Base-by-base conservation (phyloP, 192 early-diverging fungal species). In the Geranomyces michiganensis region DNA sequence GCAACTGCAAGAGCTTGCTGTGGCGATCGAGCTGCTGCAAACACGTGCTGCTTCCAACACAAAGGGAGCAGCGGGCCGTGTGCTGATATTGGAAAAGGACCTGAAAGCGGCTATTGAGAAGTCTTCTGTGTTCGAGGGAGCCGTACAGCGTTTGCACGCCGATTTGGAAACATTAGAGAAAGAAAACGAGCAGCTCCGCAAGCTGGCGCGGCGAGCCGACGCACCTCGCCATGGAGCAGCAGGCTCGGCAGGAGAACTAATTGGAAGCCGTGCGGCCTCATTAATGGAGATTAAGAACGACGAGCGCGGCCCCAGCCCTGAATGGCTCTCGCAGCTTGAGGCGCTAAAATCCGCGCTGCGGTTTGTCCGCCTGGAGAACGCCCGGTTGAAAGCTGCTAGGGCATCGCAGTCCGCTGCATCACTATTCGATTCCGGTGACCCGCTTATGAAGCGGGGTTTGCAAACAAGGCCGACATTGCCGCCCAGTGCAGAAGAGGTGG, bases 1-100 rank as follows among this genome's bases (percentile, higher is more conserved):
- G 84, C 62, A 79, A 13, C 68, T 94, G 41, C 90, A 92, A 74
- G 94, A 97, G 76, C 77, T 74, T 17, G 68, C 73, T 31, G 85
- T 94, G 59, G 90, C 90, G 74, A 85, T 93, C 4, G 91, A 92
- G 49, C 73, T 94, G 61, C 85, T 94, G n/a, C 93, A 93, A 76
- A 93, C 89, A 75, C 87, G 91, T 29, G 85, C 86, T 56, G 92
- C 81, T 4, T 90, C 89, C 27, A 86, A 83, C 22, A 88, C 90
- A 7, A 41, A 41, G 36, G 36, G 36, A 41, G 36, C 36, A 46
- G 7, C 77, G 79, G 31, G 36, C 3, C 36, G 36, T 10, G 36
- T 41, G 36, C 36, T 41, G 36, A 41, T 41, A 7, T 70, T 94
- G 60, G 88, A 93, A 69, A 67, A 80, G 48, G 72, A 85, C 29